phyloP scores from a whole-genome alignment of 768 basidiomycete genomes.

The Multifurca ochricompacta region DNA sequence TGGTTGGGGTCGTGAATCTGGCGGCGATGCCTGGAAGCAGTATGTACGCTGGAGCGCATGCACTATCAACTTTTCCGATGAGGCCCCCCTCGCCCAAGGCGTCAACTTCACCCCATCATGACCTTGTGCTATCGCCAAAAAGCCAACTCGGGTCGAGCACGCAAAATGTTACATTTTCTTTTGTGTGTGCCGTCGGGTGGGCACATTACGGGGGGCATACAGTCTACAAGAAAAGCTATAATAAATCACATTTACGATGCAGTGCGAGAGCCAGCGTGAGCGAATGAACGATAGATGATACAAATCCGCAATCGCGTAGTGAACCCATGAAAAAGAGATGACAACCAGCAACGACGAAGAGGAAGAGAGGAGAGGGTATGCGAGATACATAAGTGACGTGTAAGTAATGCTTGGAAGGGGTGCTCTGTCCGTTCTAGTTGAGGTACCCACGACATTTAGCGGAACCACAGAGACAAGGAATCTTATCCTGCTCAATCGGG shows the following conservation, averaged over 20 bases:
- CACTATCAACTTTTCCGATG: constrained; percentile 88
- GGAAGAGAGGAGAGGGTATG: constrained; percentile 22
- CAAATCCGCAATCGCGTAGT: constrained; percentile 20
- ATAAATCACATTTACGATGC: constrained; percentile 22
- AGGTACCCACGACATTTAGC: constrained; percentile 90
- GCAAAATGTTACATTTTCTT: constrained; percentile 16
- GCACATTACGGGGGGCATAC: constrained; percentile 17
- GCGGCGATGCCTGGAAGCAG: constrained; percentile 98
- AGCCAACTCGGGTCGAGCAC: not conserved
- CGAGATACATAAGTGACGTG: constrained; percentile 22
- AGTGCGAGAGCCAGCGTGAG: constrained; percentile 24
- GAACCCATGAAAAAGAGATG: constrained; percentile 17
- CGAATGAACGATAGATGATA: constrained; percentile 26
- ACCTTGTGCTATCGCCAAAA: not conserved
- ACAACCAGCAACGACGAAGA: constrained; percentile 16
- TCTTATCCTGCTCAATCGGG: constrained; percentile 97
- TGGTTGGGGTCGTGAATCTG: constrained; percentile 93
- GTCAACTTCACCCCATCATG: constrained; percentile 63
- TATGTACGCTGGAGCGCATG: constrained; percentile 90
- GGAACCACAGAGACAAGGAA: constrained; percentile 87
- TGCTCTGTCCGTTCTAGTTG: constrained; percentile 53
- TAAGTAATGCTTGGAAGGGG: constrained; percentile 11
- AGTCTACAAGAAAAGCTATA: constrained; percentile 18
- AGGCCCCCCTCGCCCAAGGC: constrained; percentile 87
- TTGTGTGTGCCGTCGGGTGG: not conserved